Evolutionary conservation across 805 yeast species (phyloP).

Genomic region (Nakazawaea ishiwadae): DNA sequence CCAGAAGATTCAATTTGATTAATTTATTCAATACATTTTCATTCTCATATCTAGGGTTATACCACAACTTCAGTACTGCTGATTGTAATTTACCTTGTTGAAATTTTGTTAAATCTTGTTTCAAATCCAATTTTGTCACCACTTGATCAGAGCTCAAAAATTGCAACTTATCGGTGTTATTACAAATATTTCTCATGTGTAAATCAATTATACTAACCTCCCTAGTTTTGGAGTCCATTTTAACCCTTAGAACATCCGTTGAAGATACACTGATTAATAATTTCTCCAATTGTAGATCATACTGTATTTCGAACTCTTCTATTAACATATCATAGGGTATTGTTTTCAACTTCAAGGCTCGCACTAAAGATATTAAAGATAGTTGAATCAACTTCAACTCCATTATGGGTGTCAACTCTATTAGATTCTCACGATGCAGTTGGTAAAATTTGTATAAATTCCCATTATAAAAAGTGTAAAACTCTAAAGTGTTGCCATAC

Average conservation of each 20-base stretch:
- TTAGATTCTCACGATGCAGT: neutral
- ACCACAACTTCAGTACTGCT: too few relatives aligned
- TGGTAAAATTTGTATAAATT: constrained; percentile 1
- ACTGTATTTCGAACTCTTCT: neutral
- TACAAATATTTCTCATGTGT: neutral
- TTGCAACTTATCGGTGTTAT: neutral
- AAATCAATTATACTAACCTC: neutral
- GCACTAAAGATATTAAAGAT: constrained; percentile 2
- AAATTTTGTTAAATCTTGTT: neutral
- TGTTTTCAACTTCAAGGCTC: neutral
- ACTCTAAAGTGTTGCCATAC: constrained; percentile 21
- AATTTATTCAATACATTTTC: constrained; percentile 1
- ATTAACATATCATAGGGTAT: neutral
- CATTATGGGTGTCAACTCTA: constrained; percentile 1
- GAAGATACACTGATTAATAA: neutral
- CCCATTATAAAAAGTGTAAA: constrained; percentile 19
- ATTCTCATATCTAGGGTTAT: neutral
- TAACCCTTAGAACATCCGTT: neutral
- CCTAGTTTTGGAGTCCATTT: neutral
- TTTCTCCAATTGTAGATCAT: constrained; percentile 4
- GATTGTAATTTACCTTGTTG: neutral
- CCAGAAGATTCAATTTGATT: neutral
- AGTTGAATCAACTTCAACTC: constrained; percentile 8
- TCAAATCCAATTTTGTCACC: neutral
- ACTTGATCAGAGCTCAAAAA: constrained; percentile 1